These are phyloP conservation scores for Leishmania martiniquensis DNA, from an alignment of 208 protist genomes.

Conservation along the genomic window DNA sequence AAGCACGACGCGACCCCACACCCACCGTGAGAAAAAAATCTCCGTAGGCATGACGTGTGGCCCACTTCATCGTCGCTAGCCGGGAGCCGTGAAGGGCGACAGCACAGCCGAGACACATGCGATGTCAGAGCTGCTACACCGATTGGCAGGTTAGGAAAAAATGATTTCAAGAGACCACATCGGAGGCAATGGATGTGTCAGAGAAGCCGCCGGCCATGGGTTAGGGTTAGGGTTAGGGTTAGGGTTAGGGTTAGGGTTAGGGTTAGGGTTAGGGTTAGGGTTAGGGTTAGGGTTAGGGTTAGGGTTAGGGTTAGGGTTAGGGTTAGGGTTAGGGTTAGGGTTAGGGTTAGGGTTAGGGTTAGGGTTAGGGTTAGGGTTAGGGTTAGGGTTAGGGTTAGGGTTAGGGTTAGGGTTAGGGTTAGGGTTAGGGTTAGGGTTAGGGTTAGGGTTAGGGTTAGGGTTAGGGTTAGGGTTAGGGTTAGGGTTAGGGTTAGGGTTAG, in stretches of 20 bases:
- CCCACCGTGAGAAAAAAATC: slow-evolving; percentile 57
- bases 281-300: slow-evolving; percentile 13
- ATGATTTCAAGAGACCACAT: slow-evolving; percentile 22
- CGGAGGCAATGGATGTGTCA: slow-evolving; percentile 32
- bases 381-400: too few species aligned
- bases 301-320: too few species aligned
- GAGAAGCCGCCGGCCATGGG: slow-evolving; percentile 49
- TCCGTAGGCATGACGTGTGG: slow-evolving; percentile 65
- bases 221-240: slow-evolving; percentile 30
- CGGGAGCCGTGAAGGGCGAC: slow-evolving; percentile 48
- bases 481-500: neutral
- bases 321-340: too few species aligned
- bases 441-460: neutral
- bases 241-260: too few species aligned
- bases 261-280: too few species aligned
- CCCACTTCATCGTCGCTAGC: slow-evolving; percentile 24
- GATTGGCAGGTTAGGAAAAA: slow-evolving; percentile 31
- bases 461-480: neutral
- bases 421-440: neutral
- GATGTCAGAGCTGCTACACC: slow-evolving; percentile 10
- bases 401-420: neutral
- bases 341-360: too few species aligned
- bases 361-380: too few species aligned
- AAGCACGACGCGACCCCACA: slow-evolving; percentile 43
- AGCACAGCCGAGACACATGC: slow-evolving; percentile 28